Evolutionary conservation across 1,284 basidiomycete genomes (phyloP).

Genomic region (Lentinula novae-zelandiae): DNA sequence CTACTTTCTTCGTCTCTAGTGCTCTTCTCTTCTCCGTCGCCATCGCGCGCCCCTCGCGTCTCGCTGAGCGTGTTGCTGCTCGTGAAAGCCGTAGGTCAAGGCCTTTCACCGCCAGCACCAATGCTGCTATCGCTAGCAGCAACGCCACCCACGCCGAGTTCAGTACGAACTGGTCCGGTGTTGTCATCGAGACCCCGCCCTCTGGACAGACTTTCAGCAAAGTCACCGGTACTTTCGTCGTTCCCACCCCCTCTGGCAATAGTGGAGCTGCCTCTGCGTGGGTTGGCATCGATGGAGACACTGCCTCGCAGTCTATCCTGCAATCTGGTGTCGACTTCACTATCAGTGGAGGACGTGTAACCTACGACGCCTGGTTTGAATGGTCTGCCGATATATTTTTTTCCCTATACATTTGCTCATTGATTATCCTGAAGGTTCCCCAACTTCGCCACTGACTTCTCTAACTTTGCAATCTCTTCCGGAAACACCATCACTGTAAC

Average conservation of each 20-base stretch:
- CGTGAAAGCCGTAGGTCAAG: constrained; percentile 5
- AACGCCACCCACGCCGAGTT: constrained; percentile 14
- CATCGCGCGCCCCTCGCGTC: constrained; percentile 9
- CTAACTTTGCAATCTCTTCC: constrained; percentile 24
- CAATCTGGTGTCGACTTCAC: constrained; percentile 27
- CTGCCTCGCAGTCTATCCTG: constrained; percentile 13
- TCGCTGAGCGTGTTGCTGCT: constrained; percentile 6
- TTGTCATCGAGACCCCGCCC: constrained; percentile 16
- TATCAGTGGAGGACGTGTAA: constrained; percentile 19
- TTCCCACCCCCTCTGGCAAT: constrained; percentile 13
- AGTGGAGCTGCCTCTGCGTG: constrained; percentile 15
- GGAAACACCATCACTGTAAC: constrained; percentile 27
- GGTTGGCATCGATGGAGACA: constrained; percentile 18
- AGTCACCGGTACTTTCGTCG: constrained; percentile 18
- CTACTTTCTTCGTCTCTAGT: constrained; percentile 9
- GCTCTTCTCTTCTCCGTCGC: constrained; percentile 8
- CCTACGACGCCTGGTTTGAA: constrained; percentile 22
- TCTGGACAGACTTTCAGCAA: constrained; percentile 13
- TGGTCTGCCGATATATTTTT: not conserved
- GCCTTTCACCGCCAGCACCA: not conserved
- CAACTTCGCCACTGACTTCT: constrained; percentile 28
- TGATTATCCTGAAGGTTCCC: constrained; percentile 25
- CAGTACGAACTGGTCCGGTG: constrained; percentile 25
- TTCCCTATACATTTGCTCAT: not conserved
- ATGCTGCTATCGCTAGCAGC: not conserved